phyloP scores from a whole-genome alignment of 306 rosid species.

The Inga leiocalycina region DNA sequence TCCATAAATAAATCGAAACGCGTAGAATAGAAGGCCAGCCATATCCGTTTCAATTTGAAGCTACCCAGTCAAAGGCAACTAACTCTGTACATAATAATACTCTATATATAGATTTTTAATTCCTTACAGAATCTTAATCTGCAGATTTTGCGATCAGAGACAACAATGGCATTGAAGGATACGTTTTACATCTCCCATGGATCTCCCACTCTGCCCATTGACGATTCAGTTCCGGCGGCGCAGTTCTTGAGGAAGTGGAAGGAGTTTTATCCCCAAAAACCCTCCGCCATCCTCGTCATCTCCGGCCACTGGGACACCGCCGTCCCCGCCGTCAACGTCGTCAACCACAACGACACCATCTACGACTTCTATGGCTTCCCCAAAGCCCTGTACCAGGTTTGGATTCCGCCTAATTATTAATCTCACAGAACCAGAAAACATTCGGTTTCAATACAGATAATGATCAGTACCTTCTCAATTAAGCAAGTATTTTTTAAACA shows the following conservation, averaged over 20 bases:
- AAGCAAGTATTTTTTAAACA: background rate
- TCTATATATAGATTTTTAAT: background rate
- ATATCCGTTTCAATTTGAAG: background rate
- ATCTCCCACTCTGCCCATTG: constrained; percentile 66
- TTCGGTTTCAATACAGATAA: background rate
- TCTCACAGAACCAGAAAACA: background rate
- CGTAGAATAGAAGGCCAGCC: background rate
- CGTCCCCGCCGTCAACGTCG: constrained; percentile 57
- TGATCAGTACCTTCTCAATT: background rate
- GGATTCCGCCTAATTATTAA: background rate
- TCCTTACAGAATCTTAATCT: background rate
- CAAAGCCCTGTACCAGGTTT: constrained; percentile 66
- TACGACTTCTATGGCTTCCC: constrained; percentile 83
- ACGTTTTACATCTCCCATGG: constrained; percentile 78
- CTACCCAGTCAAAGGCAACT: background rate
- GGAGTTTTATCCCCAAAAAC: constrained; percentile 35
- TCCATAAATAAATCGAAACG: no score
- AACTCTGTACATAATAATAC: background rate
- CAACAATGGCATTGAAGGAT: constrained; percentile 38
- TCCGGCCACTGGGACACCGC: constrained; percentile 81
- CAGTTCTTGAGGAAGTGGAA: constrained; percentile 64
- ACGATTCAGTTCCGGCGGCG: constrained; percentile 53
- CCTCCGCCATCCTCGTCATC: constrained; percentile 59
- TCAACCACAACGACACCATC: constrained; percentile 59
- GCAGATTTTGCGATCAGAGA: background rate